Evolutionary conservation across 2,329 filamentous ascomycete genomes (phyloP).

Genomic region (Fusarium anthophilum): DNA sequence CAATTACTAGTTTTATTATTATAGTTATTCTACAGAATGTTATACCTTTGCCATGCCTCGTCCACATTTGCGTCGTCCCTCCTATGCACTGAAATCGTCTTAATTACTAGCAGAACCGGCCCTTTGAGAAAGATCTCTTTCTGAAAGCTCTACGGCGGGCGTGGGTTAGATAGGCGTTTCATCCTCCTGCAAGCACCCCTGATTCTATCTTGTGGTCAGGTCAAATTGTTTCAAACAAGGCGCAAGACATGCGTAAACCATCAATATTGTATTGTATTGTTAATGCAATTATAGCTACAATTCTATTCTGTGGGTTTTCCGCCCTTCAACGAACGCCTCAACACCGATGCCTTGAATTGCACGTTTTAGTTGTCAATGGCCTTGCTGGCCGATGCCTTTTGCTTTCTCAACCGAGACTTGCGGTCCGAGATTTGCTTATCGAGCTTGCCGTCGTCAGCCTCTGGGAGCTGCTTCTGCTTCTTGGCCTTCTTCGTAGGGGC

Average conservation of each 20-base stretch:
- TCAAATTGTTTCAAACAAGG: not conserved
- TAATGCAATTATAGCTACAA: constrained; percentile 32
- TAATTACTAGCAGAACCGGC: not conserved
- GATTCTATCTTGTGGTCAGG: not conserved
- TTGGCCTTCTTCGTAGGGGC: constrained; percentile 52
- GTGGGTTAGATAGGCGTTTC: not conserved
- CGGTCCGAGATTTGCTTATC: constrained; percentile 69
- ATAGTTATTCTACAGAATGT: not conserved
- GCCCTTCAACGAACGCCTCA: constrained; percentile 47
- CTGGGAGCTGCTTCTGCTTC: constrained; percentile 48
- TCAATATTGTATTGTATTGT: constrained; percentile 31
- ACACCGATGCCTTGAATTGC: constrained; percentile 46
- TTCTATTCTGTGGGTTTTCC: constrained; percentile 38
- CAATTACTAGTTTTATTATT: not conserved
- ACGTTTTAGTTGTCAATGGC: constrained; percentile 55
- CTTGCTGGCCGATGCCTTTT: constrained; percentile 66
- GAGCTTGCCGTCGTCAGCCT: constrained; percentile 62
- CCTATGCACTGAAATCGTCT: not conserved
- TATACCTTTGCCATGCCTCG: not conserved
- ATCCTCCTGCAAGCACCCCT: not conserved
- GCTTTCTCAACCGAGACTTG: constrained; percentile 66
- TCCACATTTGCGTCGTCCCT: not conserved
- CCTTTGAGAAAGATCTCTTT: not conserved
- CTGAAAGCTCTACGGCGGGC: not conserved
- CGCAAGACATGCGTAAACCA: constrained; percentile 30